Conservation (phyloP, 768 basidiomycete genomes). For the Leccinum subgranulosum region DNA sequence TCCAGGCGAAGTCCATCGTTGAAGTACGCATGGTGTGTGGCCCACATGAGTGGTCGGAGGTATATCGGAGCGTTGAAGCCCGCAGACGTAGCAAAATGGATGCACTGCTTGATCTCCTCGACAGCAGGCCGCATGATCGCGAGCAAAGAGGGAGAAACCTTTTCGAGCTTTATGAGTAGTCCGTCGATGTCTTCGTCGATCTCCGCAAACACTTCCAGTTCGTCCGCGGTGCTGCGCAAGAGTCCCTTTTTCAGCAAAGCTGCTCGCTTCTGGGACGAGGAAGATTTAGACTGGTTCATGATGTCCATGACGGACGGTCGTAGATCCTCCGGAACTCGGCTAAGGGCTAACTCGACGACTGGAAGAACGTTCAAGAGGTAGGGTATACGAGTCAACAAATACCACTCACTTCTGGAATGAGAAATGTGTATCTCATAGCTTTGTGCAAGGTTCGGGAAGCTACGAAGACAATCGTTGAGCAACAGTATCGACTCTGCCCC, state of each 20-base stretch:
- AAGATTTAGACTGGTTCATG: slow-evolving; percentile 62
- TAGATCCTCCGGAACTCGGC: slow-evolving; percentile 55
- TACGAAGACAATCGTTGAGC: slow-evolving; percentile 61
- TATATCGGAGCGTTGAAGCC: slow-evolving; percentile 62
- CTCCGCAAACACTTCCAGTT: slow-evolving; percentile 68
- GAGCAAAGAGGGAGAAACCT: slow-evolving; percentile 51
- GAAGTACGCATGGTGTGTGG: slow-evolving; percentile 61
- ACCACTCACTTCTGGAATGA: slow-evolving; percentile 64
- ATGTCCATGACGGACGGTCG: slow-evolving; percentile 60
- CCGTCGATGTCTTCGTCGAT: slow-evolving; percentile 62
- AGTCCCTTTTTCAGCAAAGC: slow-evolving; percentile 69
- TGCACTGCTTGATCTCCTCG: slow-evolving; percentile 60
- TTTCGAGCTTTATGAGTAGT: slow-evolving; percentile 55
- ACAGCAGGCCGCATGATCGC: slow-evolving; percentile 47
- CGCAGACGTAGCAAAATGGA: slow-evolving; percentile 55
- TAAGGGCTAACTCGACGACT: slow-evolving; percentile 69
- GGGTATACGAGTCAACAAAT: background rate
- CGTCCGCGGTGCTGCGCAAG: slow-evolving; percentile 63
- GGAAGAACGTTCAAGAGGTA: slow-evolving; percentile 4
- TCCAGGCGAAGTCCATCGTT: slow-evolving; percentile 75
- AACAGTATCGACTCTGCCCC: slow-evolving; percentile 73
- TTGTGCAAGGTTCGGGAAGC: slow-evolving; percentile 65
- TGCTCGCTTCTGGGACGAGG: slow-evolving; percentile 65
- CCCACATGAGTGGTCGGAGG: slow-evolving; percentile 75
- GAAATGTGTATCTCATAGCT: slow-evolving; percentile 77